These are phyloP conservation scores for Pedinophyceae sp. DNA, from an alignment of 139 green algal species.

Conservation along the genomic window DNA sequence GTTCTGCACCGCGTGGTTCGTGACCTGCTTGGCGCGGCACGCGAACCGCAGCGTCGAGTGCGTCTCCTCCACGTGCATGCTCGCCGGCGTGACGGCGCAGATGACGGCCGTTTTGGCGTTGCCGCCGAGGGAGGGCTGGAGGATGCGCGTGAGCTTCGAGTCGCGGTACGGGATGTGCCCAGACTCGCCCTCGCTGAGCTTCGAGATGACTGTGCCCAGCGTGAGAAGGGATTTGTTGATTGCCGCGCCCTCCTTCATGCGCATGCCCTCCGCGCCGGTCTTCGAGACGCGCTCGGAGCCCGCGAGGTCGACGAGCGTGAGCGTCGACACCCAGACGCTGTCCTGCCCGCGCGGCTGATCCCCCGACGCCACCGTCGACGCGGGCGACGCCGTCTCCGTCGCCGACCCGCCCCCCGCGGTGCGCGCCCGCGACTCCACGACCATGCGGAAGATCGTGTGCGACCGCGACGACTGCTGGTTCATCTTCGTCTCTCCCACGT, in stretches of 20 bases:
- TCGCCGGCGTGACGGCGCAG: conserved; percentile 74
- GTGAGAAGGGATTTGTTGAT: conserved; percentile 89
- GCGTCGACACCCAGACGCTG: conserved; percentile 61
- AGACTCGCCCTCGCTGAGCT: conserved; percentile 65
- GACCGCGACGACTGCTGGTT: conserved; percentile 73
- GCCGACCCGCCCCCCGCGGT: too few relatives aligned
- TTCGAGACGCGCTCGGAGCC: conserved; percentile 79
- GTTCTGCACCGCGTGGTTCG: conserved; percentile 78
- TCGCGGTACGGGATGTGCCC: conserved; percentile 75
- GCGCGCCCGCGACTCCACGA: conserved; percentile 14
- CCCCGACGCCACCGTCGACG: too few relatives aligned
- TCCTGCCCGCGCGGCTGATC: too few relatives aligned
- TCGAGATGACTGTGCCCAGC: conserved; percentile 91
- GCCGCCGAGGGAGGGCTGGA: conserved; percentile 82
- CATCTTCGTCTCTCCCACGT: conserved; percentile 92
- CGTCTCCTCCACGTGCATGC: conserved; percentile 62
- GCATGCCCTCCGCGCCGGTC: conserved; percentile 79
- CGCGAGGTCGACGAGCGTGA: conserved; percentile 85
- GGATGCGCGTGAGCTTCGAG: conserved; percentile 77
- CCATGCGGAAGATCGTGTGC: conserved; percentile 95
- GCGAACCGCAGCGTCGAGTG: conserved; percentile 86
- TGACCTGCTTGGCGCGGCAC: conserved; percentile 75
- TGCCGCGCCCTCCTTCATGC: conserved; percentile 79
- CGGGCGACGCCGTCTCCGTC: too few relatives aligned
- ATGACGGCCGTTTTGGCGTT: conserved; percentile 95